Percentiles rank a stretch among this genome's conserved stretches.
phyloP scores from a whole-genome alignment of 2,329 filamentous ascomycete genomes.

The Venturia aucupariae region DNA sequence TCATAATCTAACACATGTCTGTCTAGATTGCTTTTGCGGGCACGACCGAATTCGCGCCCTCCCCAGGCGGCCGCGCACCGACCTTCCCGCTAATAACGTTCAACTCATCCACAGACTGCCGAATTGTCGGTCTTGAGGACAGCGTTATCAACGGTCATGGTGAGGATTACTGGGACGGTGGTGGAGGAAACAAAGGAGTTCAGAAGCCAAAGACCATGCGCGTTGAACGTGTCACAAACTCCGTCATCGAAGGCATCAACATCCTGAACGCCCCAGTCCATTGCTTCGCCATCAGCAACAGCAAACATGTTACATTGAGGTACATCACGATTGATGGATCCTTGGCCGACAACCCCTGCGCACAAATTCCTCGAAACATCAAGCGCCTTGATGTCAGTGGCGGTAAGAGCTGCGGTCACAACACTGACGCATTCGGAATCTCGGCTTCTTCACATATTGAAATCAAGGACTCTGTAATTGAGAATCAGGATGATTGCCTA shows the following conservation, averaged over 20 bases:
- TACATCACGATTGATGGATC: slow-evolving; percentile 48
- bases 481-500: slow-evolving; percentile 53
- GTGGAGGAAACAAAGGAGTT: slow-evolving; percentile 29
- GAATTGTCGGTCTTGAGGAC: slow-evolving; percentile 44
- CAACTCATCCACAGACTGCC: slow-evolving; percentile 34
- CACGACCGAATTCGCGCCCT: background rate
- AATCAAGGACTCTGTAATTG: slow-evolving; percentile 42
- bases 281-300: slow-evolving; percentile 38
- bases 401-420: slow-evolving; percentile 31
- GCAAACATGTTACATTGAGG: slow-evolving; percentile 37
- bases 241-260: slow-evolving; percentile 37
- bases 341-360: slow-evolving; percentile 37
- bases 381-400: slow-evolving; percentile 5
- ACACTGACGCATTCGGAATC: slow-evolving; percentile 51
- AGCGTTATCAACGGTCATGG: slow-evolving; percentile 49
- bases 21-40: background rate
- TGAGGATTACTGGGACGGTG: slow-evolving; percentile 41
- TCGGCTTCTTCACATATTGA: slow-evolving; percentile 39
- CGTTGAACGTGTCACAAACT: slow-evolving; percentile 29
- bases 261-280: slow-evolving; percentile 49
- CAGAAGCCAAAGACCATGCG: slow-evolving; percentile 25
- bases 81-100: background rate
- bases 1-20: background rate
- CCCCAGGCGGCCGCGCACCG: background rate
- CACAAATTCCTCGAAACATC: slow-evolving; percentile 22